Base-by-base conservation (phyloP, 1,284 basidiomycete genomes). In the Trichosporon inkin region DNA sequence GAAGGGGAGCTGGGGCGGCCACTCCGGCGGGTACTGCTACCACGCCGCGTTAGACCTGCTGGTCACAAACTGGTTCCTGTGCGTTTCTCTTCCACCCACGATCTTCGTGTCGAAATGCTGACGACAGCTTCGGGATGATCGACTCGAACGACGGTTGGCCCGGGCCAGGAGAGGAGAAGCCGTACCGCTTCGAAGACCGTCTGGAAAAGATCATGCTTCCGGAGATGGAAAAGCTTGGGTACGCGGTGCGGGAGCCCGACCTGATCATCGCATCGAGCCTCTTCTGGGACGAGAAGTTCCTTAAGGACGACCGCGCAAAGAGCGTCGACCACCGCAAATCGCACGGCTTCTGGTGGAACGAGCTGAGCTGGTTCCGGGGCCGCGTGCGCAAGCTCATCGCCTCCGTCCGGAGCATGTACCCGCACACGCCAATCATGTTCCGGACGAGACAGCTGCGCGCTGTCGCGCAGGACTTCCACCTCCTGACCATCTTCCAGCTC, bases 41-140 rank as follows among this genome's bases (percentile, higher is more conserved):
- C 47, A 64, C 32, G 57, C 56, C 19, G 57, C 60, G 38, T 57
- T 62, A 11, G 58, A 67, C 47, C 28, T 68, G 17, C 54, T 62
- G 6, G 40, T 68, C 39, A 56, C 55, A 6, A 67, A 64, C 55
- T 68, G 67, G 67, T 68, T 68, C 63, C 56, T 68, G 67, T 68
- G 44, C 51, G 67, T 63, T 16, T 44, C 10, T 52, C 6, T 49
- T 40, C 19, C 7, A 39, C 16, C 38, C 17, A 47, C n/a, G 19
- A 17, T 14, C 40, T 22, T 2, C 22, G 10, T 13, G 4, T 11
- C 3, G 24, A 16, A 13, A 10, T 19, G 24, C 44, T 39, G 35
- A 22, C 17, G 2, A n/a, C 55, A 68, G 67, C 11, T 63, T 56
- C 49, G 67, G 67, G 20, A 65, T 68, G 63, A 55, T 62, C n/a